Evolutionary conservation across 371 early-diverging fungal species (phyloP), one percentile per base, ranked within the genome.

Genomic region (Nematocida ironsii): DNA sequence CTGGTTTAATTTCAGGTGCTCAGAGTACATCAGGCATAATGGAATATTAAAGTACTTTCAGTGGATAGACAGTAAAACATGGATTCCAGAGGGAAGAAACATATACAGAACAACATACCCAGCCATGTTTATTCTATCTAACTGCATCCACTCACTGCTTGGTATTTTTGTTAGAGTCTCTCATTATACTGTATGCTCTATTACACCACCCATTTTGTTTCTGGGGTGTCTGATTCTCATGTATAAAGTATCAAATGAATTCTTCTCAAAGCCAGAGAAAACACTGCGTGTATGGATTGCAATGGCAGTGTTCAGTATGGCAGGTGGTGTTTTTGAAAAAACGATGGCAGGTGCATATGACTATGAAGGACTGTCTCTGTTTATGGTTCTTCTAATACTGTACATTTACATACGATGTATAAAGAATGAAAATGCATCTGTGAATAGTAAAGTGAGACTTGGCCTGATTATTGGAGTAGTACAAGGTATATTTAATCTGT

Each of bases 321-420:
- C 96, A 0, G 97, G 97, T 0, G 96, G 98, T 0, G 95, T 96
- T 84, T 95, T 97, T 83, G 96, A 96, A 13, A 92, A 97, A 71
- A 96, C 96, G 3, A 96, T 97, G 5, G 95, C 97, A 13, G 98
- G 98, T 6, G 95, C 96, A 16, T 97, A 96, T 83, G 98, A 97
- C 86, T 95, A 97, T 87, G 98, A 97, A 86, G 96, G 93, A 1
- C 96, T 97, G 84, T 95, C 97, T 73, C 96, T 97, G 84, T 96
- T 96, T 83, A 86, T 96, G 82, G 90, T 96, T 45, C 93, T 96
- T 89, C 91, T 93, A 72, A 95, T 95, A 13, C 95, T 95, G 85
- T 95, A 91, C 86, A 89, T 94, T 73, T 96, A 96, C 95, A 90
- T 27, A 16, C n/a, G 44, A 0, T 48, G 50, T n/a, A 50, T 68